Base-by-base conservation (phyloP, 257 asterid genomes). In the Agastache rugosa region DNA sequence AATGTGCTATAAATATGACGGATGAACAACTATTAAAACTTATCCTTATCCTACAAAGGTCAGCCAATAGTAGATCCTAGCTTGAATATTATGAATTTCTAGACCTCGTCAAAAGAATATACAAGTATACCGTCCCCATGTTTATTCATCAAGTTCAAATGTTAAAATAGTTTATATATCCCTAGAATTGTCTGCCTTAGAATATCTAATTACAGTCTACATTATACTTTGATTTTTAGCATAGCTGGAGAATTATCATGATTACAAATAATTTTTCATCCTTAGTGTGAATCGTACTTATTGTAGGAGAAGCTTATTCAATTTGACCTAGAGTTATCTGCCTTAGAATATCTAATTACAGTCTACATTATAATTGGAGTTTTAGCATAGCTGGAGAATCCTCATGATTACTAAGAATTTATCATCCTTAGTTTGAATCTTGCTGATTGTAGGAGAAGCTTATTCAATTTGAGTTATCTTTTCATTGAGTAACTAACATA, bases 391-490 rank as follows among this genome's bases (percentile, higher is more conserved):
- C 11, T 56, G 47, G 68, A 58, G n/a, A 25, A 71, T 54, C 50
- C 41, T 61, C 70, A 14, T 27, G 47, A 60, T 29, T 3, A 17
- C 1, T 27, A 42, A 10, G n/a, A 25, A 27, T 45, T n/a, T 27
- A 29, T 56, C 11, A 20, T 22, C 23, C 17, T 12, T 48, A 16
- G 0, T 7, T 37, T 27, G 7, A 34, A 58, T 65, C 22, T 58
- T 72, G 25, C 20, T 60, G 60, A 44, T 72, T 27, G 60, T 17
- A n/a, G 48, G n/a, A 60, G 70, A 61, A 45, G 25, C 50, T 44
- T 62, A 60, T 22, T 25, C 59, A 27, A 73, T 29, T 63, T 19
- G 7, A 45, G 48, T 51, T 16, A 68, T n/a, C n/a, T 31, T 29
- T 51, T 34, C 6, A 19, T 31, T 31, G 6, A 11, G 48, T 62